phyloP scores from a whole-genome alignment of 163 green algal genomes.

The Coccomyxa subellipsoidea region DNA sequence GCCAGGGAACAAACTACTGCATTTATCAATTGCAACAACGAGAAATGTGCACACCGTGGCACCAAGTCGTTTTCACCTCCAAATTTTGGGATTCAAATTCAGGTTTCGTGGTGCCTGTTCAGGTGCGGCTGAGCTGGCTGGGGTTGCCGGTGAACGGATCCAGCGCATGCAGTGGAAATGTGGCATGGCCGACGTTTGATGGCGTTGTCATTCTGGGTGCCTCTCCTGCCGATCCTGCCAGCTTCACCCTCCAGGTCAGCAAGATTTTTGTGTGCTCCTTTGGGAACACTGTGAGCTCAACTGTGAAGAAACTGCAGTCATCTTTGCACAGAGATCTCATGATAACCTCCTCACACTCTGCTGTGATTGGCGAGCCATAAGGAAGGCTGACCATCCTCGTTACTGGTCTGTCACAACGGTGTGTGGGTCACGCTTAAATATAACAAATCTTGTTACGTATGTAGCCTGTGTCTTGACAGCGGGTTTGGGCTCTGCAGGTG shows the following conservation, averaged over 20 bases:
- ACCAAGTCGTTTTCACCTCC: no score
- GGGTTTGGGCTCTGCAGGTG: background rate
- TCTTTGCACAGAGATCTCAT: background rate
- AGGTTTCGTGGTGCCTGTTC: background rate
- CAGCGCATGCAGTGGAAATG: background rate
- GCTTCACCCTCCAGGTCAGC: conserved; percentile 3
- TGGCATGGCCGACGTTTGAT: conserved; percentile 4
- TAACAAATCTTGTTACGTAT: background rate
- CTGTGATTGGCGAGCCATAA: background rate
- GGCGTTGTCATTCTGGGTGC: conserved; percentile 4
- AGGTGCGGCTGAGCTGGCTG: conserved; percentile 13
- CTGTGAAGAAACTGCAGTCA: background rate
- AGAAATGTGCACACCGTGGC: no score
- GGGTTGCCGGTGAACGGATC: background rate
- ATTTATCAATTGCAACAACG: background rate
- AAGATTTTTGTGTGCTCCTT: background rate
- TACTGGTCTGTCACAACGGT: no score
- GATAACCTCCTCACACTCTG: background rate
- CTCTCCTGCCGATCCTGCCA: background rate
- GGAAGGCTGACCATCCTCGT: no score
- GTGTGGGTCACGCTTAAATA: background rate
- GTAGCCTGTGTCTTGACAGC: background rate
- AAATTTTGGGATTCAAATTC: background rate
- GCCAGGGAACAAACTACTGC: background rate
- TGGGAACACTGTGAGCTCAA: no score